Base-by-base conservation (phyloP, 805 yeast species). In the Schizosaccharomyces pombe region DNA sequence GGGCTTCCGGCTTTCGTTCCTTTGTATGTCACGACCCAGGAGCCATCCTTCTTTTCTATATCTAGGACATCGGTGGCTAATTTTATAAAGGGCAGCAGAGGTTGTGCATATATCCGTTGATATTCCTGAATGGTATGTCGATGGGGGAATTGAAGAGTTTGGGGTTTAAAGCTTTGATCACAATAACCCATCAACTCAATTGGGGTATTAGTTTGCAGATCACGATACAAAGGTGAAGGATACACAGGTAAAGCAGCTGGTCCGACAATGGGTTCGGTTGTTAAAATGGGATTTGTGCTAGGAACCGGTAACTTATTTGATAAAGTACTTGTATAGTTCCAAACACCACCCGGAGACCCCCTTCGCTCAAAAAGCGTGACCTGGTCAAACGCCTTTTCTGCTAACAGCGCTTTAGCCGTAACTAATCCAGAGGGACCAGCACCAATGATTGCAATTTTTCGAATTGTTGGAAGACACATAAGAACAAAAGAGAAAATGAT, bases 391-490 rank as follows among this genome's bases (percentile, higher is more conserved):
- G 75, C 74, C 5, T 56, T 57, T 58, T 79, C 85, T 8, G 69
- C 72, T 5, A 74, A 58, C n/a, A 83, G 68, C 0, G 85, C 83
- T 55, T 78, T 75, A 0, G 82, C 76, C 2, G 75, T 67, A 0
- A 79, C 84, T 22, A 80, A 66, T 0, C 89, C 93, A 47, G 76
- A 72, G 0, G 91, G 87, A 0, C 93, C 94, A 2, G 77, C 86
- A 1, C 94, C 94, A 26, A 84, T 71, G 6, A 84, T 74, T 0
- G 85, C 85, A 2, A 82, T 69, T 32, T 65, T 43, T 9, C 49
- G 29, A 43, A 43, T 26, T 28, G 26, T 19, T 16, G 49, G 31
- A 43, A 30, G 26, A 19, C 28, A 14, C 49, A 43, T 43, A 4
- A 12, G 24, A 24, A n/a, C 6, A 8, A 34, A 34, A 1, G 14